A percentile compares a stretch with the other conserved stretches of the same genome.
Conservation (phyloP, 805 yeast species). For the Teunomyces aglyptinius region DNA sequence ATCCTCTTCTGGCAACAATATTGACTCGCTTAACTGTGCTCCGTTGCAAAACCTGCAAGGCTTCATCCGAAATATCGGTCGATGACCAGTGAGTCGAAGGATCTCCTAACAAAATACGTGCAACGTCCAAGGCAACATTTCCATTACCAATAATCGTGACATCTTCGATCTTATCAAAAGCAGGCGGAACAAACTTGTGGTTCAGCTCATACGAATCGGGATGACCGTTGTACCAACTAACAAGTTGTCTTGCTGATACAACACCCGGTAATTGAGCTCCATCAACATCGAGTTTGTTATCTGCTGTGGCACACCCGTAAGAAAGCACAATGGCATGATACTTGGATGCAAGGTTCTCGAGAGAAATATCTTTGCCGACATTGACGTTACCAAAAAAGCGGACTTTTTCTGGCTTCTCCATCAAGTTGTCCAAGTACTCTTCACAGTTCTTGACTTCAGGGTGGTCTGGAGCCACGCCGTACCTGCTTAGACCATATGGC, state of each 20-base stretch:
- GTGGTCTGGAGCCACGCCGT: conserved; percentile 99
- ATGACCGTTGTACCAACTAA: conserved; percentile 95
- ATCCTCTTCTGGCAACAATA: conserved; percentile 84
- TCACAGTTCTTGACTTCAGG: conserved; percentile 90
- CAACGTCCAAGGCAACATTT: conserved; percentile 90
- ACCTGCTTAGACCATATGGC: conserved; percentile 88
- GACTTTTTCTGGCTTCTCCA: conserved; percentile 25
- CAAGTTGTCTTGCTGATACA: conserved; percentile 78
- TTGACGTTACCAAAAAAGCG: conserved; percentile 68
- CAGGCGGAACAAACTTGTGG: conserved; percentile 42
- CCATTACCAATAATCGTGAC: conserved; percentile 95
- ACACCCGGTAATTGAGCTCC: conserved; percentile 68
- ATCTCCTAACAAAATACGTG: conserved; percentile 67
- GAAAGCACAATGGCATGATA: conserved; percentile 78
- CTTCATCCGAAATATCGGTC: conserved; percentile 72
- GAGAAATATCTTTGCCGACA: conserved; percentile 60
- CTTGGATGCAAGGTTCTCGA: conserved; percentile 47
- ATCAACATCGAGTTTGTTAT: conserved; percentile 52
- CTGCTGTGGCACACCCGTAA: conserved; percentile 70
- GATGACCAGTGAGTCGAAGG: conserved; percentile 53
- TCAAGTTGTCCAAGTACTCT: conserved; percentile 62
- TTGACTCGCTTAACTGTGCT: conserved; percentile 63
- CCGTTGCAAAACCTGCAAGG: conserved; percentile 50
- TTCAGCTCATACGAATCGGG: conserved; percentile 52
- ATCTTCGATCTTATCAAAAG: conserved; percentile 54